Evolutionary conservation across 2,329 filamentous ascomycete species (phyloP).

Genomic region (Aureobasidium zeae): DNA sequence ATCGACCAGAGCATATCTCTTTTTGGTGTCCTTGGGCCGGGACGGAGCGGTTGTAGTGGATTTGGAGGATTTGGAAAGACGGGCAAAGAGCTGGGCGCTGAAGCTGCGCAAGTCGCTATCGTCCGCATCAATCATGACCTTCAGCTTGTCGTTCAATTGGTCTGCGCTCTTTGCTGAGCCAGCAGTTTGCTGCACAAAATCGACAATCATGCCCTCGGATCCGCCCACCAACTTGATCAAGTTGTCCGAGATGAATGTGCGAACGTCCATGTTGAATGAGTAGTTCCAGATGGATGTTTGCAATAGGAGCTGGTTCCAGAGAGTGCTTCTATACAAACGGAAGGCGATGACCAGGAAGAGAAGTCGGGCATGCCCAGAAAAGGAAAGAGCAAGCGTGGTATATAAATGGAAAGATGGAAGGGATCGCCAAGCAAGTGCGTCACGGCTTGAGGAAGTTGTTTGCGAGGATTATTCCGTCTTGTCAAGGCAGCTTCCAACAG

Average conservation of each 20-base stretch:
- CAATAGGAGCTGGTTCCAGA: no score
- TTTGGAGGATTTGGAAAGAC: constrained; percentile 23
- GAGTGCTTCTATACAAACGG: no score
- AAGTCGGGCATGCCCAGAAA: no score
- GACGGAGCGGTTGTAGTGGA: constrained; percentile 6
- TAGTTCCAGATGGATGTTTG: no score
- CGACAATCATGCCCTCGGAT: constrained; percentile 47
- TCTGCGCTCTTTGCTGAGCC: constrained; percentile 40
- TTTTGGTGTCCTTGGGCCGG: constrained; percentile 31
- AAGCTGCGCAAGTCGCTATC: constrained; percentile 39
- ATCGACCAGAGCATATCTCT: constrained; percentile 45
- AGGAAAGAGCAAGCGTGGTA: no score
- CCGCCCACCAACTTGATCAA: constrained; percentile 46
- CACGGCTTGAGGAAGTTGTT: no score
- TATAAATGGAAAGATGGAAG: no score
- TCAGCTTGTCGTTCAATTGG: constrained; percentile 43
- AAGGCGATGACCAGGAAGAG: no score
- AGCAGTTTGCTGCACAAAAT: constrained; percentile 49
- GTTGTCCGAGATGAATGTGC: constrained; percentile 38
- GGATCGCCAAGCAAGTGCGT: no score
- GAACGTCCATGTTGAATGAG: constrained; percentile 27
- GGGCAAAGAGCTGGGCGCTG: constrained; percentile 38
- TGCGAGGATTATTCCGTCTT: no score
- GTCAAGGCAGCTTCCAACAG: no score
- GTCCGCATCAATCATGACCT: constrained; percentile 42